Base-by-base conservation (phyloP, 192 early-diverging fungal genomes). In the Coemansia sp. region DNA sequence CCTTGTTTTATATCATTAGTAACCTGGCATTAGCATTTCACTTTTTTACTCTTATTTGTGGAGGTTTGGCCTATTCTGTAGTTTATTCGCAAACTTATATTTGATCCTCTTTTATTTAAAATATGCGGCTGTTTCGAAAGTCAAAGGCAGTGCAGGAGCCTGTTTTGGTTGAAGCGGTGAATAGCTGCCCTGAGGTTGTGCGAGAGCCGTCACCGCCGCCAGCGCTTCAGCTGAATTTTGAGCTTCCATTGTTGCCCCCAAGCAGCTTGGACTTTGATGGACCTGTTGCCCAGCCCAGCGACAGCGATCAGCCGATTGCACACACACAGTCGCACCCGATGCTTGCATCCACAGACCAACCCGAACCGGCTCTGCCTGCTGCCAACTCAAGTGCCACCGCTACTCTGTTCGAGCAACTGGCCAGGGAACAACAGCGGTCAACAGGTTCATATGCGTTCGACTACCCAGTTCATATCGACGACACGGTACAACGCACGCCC, bases 81-180 rank as follows among this genome's bases (percentile, higher is more conserved):
- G 17, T 48, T n/a, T 48, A 48, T 7, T 1, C 14, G 4, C 17
- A 6, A 17, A 48, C 6, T 5, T 41, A 14, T 15, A 41, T 41
- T 41, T 41, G 9, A 15, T 10, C 1, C 14, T 41, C 10, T 48
- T 48, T 17, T 15, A 11, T 11, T 48, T 48, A 2, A 32, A 25
- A 24, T 19, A 79, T 80, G 77, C 61, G 77, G 43, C 62, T 80
- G 19, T 80, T 80, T 50, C 77, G 77, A 43, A 80, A 80, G 39
- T 65, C 64, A 35, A 80, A 80, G 47, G 32, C 60, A 12, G 63
- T 54, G 27, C 67, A 38, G 2, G 67, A 70, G 19, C 54, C 64
- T 1, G 52, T 25, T 19, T 37, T 38, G 15, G 27, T 22, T 5
- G 62, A 45, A 10, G 51, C 45, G 3, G 17, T 47, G 4, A 27